Evolutionary conservation across 2,329 filamentous ascomycete genomes (phyloP), one percentile per base, ranked within the genome.

Genomic region (Allantophomopsis lycopodina): DNA sequence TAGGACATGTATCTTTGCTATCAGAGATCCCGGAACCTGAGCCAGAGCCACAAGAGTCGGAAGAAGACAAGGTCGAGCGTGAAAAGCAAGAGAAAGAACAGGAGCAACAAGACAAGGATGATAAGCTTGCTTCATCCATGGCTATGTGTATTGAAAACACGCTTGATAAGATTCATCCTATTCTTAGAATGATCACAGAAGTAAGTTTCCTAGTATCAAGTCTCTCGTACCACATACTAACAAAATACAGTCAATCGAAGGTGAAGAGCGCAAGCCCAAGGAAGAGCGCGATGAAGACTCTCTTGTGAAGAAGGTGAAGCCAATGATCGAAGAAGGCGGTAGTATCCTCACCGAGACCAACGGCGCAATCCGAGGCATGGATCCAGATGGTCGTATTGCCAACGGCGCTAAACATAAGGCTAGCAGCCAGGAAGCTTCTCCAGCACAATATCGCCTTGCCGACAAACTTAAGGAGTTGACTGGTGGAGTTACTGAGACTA

Each of bases 251-350:
- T 72, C 80, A 62, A 83, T 94, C 51, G 83, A 94, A 50, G 69
- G 69, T 40, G 85, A 83, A 20, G 84, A 94, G 59, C 74, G 76
- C 47, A 84, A 81, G 20, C 80, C 83, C 34, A 82, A 85, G 60
- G 84, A 93, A 4, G 86, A 94, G 50, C 78, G 89, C 17, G 86
- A 95, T 53, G 88, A 95, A 57, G 85, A 95, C 54, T 73, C 83
- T 49, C 75, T 94, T 5, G 87, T 95, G 53, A 76, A 83, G 57
- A 73, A 87, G 42, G 85, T 94, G 51, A 84, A 81, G 60, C 88
- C 88, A 1, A 70, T 94, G 12, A 85, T 95, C 53, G 87, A 94
- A 58, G 83, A 94, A 59, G 87, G 79, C 36, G 74, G 77, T 40
- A 78, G 76, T 48, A 86, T 93, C 54, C 70, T 95, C 12, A 79